Conservation (phyloP, 805 yeast genomes). For the Candida tammaniensis region DNA sequence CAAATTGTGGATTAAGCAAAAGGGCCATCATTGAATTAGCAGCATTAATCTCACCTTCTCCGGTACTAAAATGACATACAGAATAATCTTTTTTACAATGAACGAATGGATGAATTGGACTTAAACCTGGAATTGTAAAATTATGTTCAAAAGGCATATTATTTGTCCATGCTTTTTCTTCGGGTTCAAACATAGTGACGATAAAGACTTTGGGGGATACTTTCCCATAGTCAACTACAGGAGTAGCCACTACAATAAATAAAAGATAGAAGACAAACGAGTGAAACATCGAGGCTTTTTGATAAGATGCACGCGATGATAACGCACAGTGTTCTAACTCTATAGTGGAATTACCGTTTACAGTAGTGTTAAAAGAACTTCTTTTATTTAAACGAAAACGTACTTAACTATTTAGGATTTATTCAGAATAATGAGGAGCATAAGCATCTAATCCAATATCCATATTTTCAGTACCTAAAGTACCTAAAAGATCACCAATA, state of each 20-base stretch:
- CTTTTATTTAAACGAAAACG: not conserved
- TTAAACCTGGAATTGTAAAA: constrained; percentile 60
- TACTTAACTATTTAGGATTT: not conserved
- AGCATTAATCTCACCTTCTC: constrained; percentile 68
- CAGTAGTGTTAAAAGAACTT: not conserved
- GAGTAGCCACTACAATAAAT: no score
- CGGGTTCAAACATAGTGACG: constrained; percentile 54
- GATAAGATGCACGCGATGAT: no score
- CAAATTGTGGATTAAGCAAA: constrained; percentile 50
- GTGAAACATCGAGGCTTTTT: no score
- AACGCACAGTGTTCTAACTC: no score
- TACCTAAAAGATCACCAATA: constrained; percentile 58
- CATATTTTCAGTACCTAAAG: constrained; percentile 48
- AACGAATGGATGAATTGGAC: constrained; percentile 55
- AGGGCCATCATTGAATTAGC: constrained; percentile 58
- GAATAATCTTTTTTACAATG: constrained; percentile 50
- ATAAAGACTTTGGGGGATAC: constrained; percentile 53
- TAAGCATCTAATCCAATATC: constrained; percentile 32
- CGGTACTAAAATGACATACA: constrained; percentile 60
- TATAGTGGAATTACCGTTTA: no score
- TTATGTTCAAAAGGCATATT: constrained; percentile 48
- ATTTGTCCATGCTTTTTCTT: constrained; percentile 51
- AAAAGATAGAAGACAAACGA: not conserved
- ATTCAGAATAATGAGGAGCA: constrained; percentile 5
- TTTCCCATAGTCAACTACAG: no score